Percentiles rank a stretch among this genome's conserved stretches.
phyloP scores from a whole-genome alignment of 1,139 yeast species.

The Kodamaea derodonti region DNA sequence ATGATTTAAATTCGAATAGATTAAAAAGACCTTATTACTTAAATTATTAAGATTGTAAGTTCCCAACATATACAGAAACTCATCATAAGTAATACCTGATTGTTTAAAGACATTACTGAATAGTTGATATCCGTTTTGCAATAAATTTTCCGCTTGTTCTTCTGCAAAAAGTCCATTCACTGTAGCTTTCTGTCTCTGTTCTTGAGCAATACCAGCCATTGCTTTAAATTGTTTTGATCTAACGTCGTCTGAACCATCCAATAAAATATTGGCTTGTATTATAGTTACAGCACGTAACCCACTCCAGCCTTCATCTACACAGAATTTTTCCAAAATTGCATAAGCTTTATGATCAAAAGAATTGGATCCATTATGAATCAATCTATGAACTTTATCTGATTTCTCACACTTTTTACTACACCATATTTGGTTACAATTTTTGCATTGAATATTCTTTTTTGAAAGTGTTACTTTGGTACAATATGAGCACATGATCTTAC shows the following conservation, averaged over 20 bases:
- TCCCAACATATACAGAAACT: slow-evolving; percentile 62
- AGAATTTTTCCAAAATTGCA: slow-evolving; percentile 54
- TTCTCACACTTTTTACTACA: slow-evolving; percentile 64
- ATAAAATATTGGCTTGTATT: slow-evolving; percentile 45
- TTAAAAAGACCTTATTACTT: slow-evolving; percentile 57
- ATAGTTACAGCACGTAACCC: slow-evolving; percentile 66
- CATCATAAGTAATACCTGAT: slow-evolving; percentile 42
- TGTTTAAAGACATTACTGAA: slow-evolving; percentile 51
- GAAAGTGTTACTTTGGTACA: slow-evolving; percentile 57
- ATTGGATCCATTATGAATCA: slow-evolving; percentile 11
- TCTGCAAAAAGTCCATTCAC: slow-evolving; percentile 34
- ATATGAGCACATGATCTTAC: slow-evolving; percentile 73
- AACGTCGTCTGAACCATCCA: slow-evolving; percentile 41
- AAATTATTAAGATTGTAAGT: slow-evolving; percentile 71
- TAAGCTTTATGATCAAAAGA: slow-evolving; percentile 48
- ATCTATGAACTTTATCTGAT: slow-evolving; percentile 33
- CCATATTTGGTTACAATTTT: slow-evolving; percentile 67
- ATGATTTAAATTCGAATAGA: slow-evolving; percentile 74
- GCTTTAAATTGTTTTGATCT: slow-evolving; percentile 47
- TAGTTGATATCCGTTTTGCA: slow-evolving; percentile 54
- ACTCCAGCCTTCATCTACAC: slow-evolving; percentile 63
- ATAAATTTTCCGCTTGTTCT: slow-evolving; percentile 57
- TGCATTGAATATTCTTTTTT: slow-evolving; percentile 58
- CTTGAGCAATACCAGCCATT: slow-evolving; percentile 71
- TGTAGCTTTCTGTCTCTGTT: slow-evolving; percentile 53